Evolutionary conservation across 2,329 filamentous ascomycete genomes (phyloP).

Genomic region (Penicillium glabrum): DNA sequence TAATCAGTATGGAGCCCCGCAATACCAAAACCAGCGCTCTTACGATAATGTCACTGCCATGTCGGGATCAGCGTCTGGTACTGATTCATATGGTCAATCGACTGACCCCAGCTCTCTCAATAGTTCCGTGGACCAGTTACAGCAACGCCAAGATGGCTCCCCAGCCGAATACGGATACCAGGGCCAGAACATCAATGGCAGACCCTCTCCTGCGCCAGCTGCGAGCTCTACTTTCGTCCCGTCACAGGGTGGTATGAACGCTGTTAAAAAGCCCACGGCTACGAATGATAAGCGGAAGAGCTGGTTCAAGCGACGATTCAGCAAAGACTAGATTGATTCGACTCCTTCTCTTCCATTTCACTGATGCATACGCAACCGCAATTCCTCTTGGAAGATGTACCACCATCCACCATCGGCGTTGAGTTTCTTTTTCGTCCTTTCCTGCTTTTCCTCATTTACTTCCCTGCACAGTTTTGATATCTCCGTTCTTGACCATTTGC

Average conservation of each 20-base stretch:
- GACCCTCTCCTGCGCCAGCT: constrained; percentile 16
- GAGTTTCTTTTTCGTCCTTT: not conserved
- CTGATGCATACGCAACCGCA: not conserved
- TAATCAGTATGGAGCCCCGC: constrained; percentile 43
- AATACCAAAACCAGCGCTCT: constrained; percentile 68
- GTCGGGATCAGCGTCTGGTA: constrained; percentile 63
- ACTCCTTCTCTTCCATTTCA: not conserved
- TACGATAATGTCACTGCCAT: constrained; percentile 82
- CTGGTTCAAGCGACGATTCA: constrained; percentile 83
- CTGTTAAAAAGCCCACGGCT: constrained; percentile 21
- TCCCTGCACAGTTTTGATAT: constrained; percentile 1
- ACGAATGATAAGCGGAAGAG: constrained; percentile 75
- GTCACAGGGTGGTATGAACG: not conserved
- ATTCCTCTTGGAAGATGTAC: constrained; percentile 11
- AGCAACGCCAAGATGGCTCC: constrained; percentile 46
- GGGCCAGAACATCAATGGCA: constrained; percentile 42
- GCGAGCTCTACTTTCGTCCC: not conserved
- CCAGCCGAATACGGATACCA: constrained; percentile 63
- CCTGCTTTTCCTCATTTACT: not conserved
- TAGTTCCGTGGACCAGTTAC: constrained; percentile 78
- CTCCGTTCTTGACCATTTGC: not conserved
- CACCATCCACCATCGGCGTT: constrained; percentile 6
- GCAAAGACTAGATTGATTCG: constrained; percentile 43
- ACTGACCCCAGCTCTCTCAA: constrained; percentile 94
- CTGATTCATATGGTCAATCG: constrained; percentile 73